Conservation (phyloP, 192 early-diverging fungal species). For the Dissophora globulifera region DNA sequence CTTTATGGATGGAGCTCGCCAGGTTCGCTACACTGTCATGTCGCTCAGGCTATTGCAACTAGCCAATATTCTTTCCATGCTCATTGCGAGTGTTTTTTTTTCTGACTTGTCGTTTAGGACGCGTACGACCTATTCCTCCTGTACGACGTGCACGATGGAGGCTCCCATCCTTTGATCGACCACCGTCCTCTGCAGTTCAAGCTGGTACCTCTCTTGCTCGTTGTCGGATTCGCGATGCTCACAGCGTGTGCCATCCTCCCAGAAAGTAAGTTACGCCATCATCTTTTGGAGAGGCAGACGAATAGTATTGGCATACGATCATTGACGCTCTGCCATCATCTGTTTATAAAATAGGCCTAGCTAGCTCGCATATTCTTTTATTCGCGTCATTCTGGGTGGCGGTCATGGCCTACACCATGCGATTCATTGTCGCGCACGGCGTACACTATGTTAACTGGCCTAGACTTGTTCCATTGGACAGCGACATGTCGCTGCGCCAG, state of each 20-base stretch:
- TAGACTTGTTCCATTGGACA: slow-evolving; percentile 44
- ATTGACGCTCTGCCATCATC: too few species aligned
- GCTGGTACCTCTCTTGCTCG: slow-evolving; percentile 26
- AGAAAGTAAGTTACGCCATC: slow-evolving; percentile 43
- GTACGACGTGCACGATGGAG: slow-evolving; percentile 54
- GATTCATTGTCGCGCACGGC: slow-evolving; percentile 58
- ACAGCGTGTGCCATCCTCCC: slow-evolving; percentile 19
- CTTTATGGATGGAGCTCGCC: slow-evolving; percentile 91
- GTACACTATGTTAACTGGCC: slow-evolving; percentile 66
- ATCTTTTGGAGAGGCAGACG: background rate
- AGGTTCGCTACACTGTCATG: slow-evolving; percentile 52
- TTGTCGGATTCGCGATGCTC: slow-evolving; percentile 39
- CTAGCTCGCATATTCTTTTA: slow-evolving; percentile 6
- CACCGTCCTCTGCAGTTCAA: slow-evolving; percentile 65
- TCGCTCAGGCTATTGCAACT: too few species aligned
- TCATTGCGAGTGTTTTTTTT: too few species aligned
- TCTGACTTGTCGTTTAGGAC: slow-evolving; percentile 61
- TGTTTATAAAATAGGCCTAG: slow-evolving; percentile 16
- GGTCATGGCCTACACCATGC: slow-evolving; percentile 48
- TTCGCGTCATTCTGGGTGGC: slow-evolving; percentile 57
- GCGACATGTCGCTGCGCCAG: slow-evolving; percentile 17
- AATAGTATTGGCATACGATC: too few species aligned
- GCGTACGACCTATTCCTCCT: slow-evolving; percentile 87
- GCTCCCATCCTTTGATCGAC: slow-evolving; percentile 60
- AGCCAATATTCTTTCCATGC: too few species aligned